Base-by-base conservation (phyloP, 352 stramenopile species). In the Pythium apleroticum region DNA sequence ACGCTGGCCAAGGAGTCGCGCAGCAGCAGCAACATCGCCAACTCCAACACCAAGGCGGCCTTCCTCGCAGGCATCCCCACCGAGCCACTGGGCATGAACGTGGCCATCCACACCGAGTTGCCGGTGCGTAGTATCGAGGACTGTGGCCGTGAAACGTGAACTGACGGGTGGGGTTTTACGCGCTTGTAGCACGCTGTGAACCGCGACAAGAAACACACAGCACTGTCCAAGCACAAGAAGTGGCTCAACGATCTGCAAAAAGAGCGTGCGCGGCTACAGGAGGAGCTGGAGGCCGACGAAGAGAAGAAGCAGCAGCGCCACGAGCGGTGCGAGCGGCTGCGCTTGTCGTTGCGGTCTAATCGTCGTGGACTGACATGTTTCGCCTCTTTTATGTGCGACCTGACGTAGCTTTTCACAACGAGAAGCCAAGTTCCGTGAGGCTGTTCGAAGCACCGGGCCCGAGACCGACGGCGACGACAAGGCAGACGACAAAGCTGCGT, bases 211-310 rank as follows among this genome's bases (percentile, higher is more conserved):
- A 97, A 92, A 74, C 93, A 95, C 66, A 96, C 90, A 57, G 93
- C 91, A 20, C 62, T 98, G 24, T 94, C 86, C 43, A 97, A 96
- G 68, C 93, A 98, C 75, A 95, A 90, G 48, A 97, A 97, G 66
- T 98, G 93, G 93, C 75, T 98, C 14, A 72, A 88, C 54, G 91
- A 98, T 58, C 80, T 98, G n/a, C 93, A 98, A 59, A 95, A 94
- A 52, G 93, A 94, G 52, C 95, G 95, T 35, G 64, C 80, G 62
- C 76, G 86, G 39, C 72, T 98, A 22, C 84, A 97, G 62, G 73
- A 91, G 30, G 78, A 80, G 24, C 90, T 97, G 17, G 43, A 79
- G 14, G 76, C 95, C 49, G 90, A 97, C 35, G 75, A 95, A 64
- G 61, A 75, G 9, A 73, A 77, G 15, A 82, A 91, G 65, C 76